A percentile compares a stretch with the other conserved stretches of the same genome.
Evolutionary conservation across 257 asterid species (phyloP).

Genomic region (Nicotiana sylvestris): DNA sequence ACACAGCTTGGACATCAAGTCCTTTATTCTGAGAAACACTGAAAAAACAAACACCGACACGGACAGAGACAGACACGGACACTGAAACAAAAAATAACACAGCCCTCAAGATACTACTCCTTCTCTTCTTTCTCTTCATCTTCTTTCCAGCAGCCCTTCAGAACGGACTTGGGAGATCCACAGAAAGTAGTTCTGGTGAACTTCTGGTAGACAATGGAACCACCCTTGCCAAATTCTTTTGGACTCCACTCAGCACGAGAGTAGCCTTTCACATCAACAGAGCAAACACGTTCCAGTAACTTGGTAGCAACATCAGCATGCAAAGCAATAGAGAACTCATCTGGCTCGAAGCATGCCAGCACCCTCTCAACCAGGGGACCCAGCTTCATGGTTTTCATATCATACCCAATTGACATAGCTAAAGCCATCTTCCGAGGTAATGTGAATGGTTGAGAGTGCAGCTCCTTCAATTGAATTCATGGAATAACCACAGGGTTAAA

Average conservation of each 20-base stretch:
- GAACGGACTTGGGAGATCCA: slow-evolving; percentile 71
- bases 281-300: slow-evolving; percentile 26
- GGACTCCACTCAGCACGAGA: slow-evolving; percentile 30
- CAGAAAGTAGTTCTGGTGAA: slow-evolving; percentile 38
- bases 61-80: neutral
- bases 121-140: slow-evolving; percentile 49
- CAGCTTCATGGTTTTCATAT: slow-evolving; percentile 35
- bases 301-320: slow-evolving; percentile 41
- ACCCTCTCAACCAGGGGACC: slow-evolving; percentile 53
- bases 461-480: slow-evolving; percentile 76
- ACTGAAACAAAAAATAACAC: slow-evolving; percentile 4
- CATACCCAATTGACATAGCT: slow-evolving; percentile 81
- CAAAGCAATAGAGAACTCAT: slow-evolving; percentile 56
- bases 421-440: slow-evolving; percentile 84
- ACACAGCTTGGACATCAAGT: neutral
- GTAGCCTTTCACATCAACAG: slow-evolving; percentile 44
- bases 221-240: slow-evolving; percentile 59
- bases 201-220: slow-evolving; percentile 64
- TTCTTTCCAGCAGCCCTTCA: slow-evolving; percentile 63
- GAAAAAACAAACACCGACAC: slow-evolving; percentile 5
- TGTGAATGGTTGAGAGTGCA: slow-evolving; percentile 71
- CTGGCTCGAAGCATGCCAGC: slow-evolving; percentile 59
- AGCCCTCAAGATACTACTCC: slow-evolving; percentile 48
- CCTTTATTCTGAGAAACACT: neutral
- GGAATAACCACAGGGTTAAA: slow-evolving; percentile 85